phyloP scores from a whole-genome alignment of 1,284 basidiomycete species.

The Golubevia sp. region DNA sequence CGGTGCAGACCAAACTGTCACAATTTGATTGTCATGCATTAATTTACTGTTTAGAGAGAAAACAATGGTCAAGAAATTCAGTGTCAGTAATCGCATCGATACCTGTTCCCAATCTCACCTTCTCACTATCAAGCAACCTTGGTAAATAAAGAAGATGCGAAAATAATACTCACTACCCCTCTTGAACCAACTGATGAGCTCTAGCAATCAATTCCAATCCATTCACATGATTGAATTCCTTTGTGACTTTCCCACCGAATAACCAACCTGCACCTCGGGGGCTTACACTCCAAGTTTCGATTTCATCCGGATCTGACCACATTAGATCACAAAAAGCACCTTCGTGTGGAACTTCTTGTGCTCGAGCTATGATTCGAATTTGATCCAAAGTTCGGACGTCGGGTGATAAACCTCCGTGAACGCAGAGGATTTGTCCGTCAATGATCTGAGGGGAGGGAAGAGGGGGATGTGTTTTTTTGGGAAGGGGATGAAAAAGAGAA shows the following conservation, averaged over 20 bases:
- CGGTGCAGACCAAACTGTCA: conserved; percentile 46
- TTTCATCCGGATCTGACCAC: conserved; percentile 97
- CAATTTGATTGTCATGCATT: conserved; percentile 43
- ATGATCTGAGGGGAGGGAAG: conserved; percentile 72
- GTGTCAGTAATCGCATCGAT: not conserved
- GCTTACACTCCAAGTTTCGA: conserved; percentile 92
- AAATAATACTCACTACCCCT: conserved; percentile 21
- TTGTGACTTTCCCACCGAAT: conserved; percentile 84
- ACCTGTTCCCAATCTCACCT: no score
- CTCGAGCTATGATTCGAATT: conserved; percentile 84
- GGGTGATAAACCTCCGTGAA: conserved; percentile 89
- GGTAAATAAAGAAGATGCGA: no score
- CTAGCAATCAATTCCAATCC: conserved; percentile 80
- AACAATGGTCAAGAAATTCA: not conserved
- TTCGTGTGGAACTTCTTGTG: conserved; percentile 94
- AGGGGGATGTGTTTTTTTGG: not conserved
- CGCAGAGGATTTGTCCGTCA: conserved; percentile 85
- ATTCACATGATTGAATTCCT: conserved; percentile 94
- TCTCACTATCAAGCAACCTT: no score
- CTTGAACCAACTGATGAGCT: conserved; percentile 89
- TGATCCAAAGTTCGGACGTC: conserved; percentile 91
- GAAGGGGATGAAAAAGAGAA: not conserved
- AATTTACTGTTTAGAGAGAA: conserved; percentile 19
- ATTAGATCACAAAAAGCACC: conserved; percentile 97
- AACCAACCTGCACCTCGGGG: conserved; percentile 94